Percentiles rank a stretch among this genome's conserved stretches.
phyloP scores from a whole-genome alignment of 441 rosid genomes.

The Iberis amara region DNA sequence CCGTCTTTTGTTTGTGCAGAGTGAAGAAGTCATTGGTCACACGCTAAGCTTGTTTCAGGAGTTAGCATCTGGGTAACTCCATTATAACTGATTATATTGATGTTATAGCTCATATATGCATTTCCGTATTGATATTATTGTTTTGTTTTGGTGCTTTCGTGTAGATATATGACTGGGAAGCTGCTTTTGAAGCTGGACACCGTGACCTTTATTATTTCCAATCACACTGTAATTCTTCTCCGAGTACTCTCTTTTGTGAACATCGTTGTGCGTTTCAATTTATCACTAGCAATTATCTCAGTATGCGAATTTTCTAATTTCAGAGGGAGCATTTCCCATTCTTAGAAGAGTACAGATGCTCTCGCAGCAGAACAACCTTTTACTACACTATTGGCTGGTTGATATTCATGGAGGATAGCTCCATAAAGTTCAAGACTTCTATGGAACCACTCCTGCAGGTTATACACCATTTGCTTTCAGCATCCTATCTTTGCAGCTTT shows the following conservation, averaged over 20 bases:
- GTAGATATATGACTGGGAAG: conserved; percentile 98
- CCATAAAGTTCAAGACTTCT: conserved; percentile 87
- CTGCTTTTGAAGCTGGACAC: conserved; percentile 91
- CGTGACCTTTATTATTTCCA: conserved; percentile 79
- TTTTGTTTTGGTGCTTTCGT: conserved; percentile 13
- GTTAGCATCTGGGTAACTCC: conserved; percentile 88
- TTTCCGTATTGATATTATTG: conserved; percentile 18
- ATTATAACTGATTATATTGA: conserved; percentile 25
- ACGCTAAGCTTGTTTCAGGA: conserved; percentile 91
- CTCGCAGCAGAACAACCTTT: conserved; percentile 97
- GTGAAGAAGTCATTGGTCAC: conserved; percentile 93
- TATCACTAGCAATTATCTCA: conserved; percentile 16
- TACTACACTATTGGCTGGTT: conserved; percentile 94
- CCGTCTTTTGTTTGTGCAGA: conserved; percentile 43
- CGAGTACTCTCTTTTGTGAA: conserved; percentile 22
- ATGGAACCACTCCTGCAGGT: conserved; percentile 94
- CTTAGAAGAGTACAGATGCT: conserved; percentile 82
- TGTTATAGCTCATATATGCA: conserved; percentile 15
- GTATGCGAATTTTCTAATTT: conserved; percentile 31
- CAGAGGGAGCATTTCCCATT: conserved; percentile 98
- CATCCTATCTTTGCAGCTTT: conserved; percentile 16
- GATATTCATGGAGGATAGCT: conserved; percentile 95
- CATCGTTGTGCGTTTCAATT: conserved; percentile 17
- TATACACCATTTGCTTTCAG: conserved; percentile 26
- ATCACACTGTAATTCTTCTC: conserved; percentile 73